phyloP scores from a whole-genome alignment of 116 monocot species.

The Iris pallida region DNA sequence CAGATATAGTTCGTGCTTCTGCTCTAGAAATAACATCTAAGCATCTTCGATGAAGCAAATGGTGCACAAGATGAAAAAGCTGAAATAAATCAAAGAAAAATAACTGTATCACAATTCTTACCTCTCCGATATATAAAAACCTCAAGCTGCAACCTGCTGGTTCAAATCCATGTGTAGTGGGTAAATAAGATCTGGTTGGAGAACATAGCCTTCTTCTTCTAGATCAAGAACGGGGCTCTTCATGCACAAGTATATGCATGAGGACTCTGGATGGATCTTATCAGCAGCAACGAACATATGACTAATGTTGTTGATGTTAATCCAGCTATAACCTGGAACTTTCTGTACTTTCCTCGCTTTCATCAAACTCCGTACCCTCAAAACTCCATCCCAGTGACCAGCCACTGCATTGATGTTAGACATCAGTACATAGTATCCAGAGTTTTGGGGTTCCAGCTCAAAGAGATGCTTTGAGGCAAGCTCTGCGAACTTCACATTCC shows the following conservation, averaged over 20 bases:
- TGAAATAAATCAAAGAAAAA: too few species aligned
- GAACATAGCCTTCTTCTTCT: slow-evolving; percentile 77
- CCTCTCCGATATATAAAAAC: too few species aligned
- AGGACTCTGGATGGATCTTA: slow-evolving; percentile 41
- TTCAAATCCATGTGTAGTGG: not conserved
- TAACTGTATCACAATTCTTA: too few species aligned
- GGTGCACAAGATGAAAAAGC: too few species aligned
- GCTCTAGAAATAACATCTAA: too few species aligned
- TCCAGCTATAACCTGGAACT: slow-evolving; percentile 82
- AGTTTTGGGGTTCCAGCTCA: slow-evolving; percentile 70
- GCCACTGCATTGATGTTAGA: slow-evolving; percentile 64
- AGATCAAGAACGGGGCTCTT: slow-evolving; percentile 47
- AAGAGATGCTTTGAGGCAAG: slow-evolving; percentile 70
- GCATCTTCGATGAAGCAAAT: too few species aligned
- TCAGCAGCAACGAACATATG: slow-evolving; percentile 66
- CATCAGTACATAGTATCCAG: slow-evolving; percentile 88
- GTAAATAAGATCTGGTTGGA: slow-evolving; percentile 22
- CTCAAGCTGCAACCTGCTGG: not conserved
- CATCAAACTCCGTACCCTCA: slow-evolving; percentile 68
- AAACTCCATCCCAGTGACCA: slow-evolving; percentile 60
- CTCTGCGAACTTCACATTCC: slow-evolving; percentile 63
- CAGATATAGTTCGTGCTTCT: too few species aligned
- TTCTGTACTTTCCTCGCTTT: slow-evolving; percentile 67
- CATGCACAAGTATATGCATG: slow-evolving; percentile 43
- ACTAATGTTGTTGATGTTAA: slow-evolving; percentile 42